Conservation (phyloP, 306 rosid genomes). For the Prunus campanulata region DNA sequence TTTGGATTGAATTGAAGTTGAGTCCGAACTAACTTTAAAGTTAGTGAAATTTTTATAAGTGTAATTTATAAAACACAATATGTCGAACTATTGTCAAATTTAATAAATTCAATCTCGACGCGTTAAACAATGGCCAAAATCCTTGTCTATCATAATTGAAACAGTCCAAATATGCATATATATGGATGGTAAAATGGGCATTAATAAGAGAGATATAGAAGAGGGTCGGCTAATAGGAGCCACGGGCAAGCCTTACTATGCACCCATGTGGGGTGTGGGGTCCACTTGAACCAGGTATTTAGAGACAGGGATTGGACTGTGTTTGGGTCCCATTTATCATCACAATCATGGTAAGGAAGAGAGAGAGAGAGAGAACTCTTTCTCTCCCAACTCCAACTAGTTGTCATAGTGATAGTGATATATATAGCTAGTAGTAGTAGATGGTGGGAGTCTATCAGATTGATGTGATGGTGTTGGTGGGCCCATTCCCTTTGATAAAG, state of each 20-base stretch:
- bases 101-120: no score
- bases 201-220: background rate
- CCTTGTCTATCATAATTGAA: no score
- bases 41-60: accelerated
- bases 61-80: no score
- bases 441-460: slow-evolving; percentile 62
- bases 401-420: background rate
- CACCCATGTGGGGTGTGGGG: slow-evolving; percentile 56
- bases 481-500: slow-evolving; percentile 24
- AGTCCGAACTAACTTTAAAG: accelerated
- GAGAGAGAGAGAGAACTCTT: background rate
- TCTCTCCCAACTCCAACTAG: background rate
- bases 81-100: no score
- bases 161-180: no score
- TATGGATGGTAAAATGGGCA: no score
- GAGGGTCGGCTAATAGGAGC: slow-evolving; percentile 12
- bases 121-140: no score
- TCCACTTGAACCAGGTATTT: slow-evolving; percentile 33
- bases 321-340: slow-evolving; percentile 34
- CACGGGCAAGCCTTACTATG: slow-evolving; percentile 18
- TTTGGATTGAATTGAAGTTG: no score
- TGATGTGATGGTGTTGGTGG: slow-evolving; percentile 49
- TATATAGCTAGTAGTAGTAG: slow-evolving; percentile 15
- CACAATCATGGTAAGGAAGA: slow-evolving; percentile 14
- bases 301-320: slow-evolving; percentile 48